Evolutionary conservation across 805 yeast species (phyloP).

Genomic region (Candida taoyuanica): DNA sequence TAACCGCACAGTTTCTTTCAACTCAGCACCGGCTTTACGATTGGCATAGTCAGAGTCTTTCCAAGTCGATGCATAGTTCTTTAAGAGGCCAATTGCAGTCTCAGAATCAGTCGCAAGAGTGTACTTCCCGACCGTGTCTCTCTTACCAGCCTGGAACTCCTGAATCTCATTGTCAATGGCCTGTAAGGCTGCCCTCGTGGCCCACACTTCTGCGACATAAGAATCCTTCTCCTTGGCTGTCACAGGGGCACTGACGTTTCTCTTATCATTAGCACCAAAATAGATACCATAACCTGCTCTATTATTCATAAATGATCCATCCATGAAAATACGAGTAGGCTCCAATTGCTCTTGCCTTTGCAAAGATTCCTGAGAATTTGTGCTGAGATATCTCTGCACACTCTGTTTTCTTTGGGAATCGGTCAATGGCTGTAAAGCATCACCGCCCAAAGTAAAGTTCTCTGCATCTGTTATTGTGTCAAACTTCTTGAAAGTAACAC

Average conservation of each 20-base stretch:
- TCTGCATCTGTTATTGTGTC: slow-evolving; percentile 14
- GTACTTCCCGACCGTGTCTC: slow-evolving; percentile 27
- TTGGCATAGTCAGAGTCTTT: slow-evolving; percentile 48
- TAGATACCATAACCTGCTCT: slow-evolving; percentile 74
- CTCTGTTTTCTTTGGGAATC: slow-evolving; percentile 1
- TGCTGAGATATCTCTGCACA: slow-evolving; percentile 2
- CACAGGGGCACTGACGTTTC: slow-evolving; percentile 55
- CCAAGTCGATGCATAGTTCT: slow-evolving; percentile 59
- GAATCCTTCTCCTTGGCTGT: slow-evolving; percentile 54
- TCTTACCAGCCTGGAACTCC: slow-evolving; percentile 15
- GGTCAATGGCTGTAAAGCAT: not conserved
- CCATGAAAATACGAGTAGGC: slow-evolving; percentile 49
- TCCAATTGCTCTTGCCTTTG: slow-evolving; percentile 3
- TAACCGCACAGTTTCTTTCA: slow-evolving; percentile 36
- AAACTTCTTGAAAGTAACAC: slow-evolving; percentile 43
- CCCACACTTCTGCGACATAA: slow-evolving; percentile 75
- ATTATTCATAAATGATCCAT: slow-evolving; percentile 68
- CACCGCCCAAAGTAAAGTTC: slow-evolving; percentile 6
- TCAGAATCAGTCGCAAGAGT: slow-evolving; percentile 65
- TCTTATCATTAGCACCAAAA: slow-evolving; percentile 49
- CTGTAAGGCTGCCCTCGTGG: slow-evolving; percentile 53
- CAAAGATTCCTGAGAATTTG: no score
- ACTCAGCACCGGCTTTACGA: slow-evolving; percentile 26
- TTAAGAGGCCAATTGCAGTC: slow-evolving; percentile 54
- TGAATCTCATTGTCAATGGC: slow-evolving; percentile 33